Evolutionary conservation across 306 rosid species (phyloP).

Genomic region (Oemleria cerasiformis): DNA sequence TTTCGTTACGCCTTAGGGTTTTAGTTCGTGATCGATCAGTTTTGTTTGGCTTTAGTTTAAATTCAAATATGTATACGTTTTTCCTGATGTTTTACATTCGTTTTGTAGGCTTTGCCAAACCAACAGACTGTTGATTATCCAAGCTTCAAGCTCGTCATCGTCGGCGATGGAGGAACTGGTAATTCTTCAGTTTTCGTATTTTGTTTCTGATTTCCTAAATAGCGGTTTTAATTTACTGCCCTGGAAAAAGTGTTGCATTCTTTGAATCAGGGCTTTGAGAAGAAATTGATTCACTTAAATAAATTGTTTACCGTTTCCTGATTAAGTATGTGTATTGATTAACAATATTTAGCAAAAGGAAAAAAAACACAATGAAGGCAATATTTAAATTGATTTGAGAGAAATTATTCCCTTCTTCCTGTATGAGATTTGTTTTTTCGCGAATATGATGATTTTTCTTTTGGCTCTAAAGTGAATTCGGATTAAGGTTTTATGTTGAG

Average conservation of each 20-base stretch:
- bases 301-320: neutral
- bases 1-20: constrained; percentile 3
- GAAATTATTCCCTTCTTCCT: neutral
- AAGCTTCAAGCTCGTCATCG: constrained; percentile 73
- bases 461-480: no score
- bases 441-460: neutral
- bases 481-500: no score
- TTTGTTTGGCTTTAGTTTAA: neutral
- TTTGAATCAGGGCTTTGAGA: neutral
- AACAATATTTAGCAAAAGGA: neutral
- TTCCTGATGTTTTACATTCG: neutral
- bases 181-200: neutral
- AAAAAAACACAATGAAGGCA: neutral
- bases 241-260: neutral
- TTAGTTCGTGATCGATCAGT: constrained; percentile 14
- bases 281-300: neutral
- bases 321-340: neutral
- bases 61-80: neutral
- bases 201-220: neutral
- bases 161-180: constrained; percentile 86
- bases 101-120: constrained; percentile 48
- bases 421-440: neutral
- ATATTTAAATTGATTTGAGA: neutral
- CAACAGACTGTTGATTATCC: constrained; percentile 57
- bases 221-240: neutral